A percentile compares a stretch with the other conserved stretches of the same genome.
Evolutionary conservation across 2,329 filamentous ascomycete species (phyloP).

Genomic region (Fusarium caatingaense): DNA sequence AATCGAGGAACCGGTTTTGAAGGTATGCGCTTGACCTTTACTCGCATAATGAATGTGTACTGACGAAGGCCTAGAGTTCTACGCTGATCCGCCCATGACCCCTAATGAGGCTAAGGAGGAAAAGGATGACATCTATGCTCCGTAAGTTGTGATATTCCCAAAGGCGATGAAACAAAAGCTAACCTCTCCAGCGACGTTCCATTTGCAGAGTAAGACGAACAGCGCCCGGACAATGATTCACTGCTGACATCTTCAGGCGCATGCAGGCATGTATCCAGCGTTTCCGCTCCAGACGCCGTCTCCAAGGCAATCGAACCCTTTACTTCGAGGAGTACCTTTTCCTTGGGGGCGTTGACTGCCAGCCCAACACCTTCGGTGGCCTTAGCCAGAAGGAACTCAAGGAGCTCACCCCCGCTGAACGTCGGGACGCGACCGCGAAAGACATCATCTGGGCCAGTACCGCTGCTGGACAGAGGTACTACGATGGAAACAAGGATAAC

Average conservation of each 20-base stretch:
- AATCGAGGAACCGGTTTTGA: slow-evolving; percentile 75
- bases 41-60: neutral
- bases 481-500: slow-evolving; percentile 62
- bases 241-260: slow-evolving; percentile 63
- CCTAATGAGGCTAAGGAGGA: slow-evolving; percentile 75
- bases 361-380: slow-evolving; percentile 68
- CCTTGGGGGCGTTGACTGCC: slow-evolving; percentile 81
- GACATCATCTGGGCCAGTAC: slow-evolving; percentile 66
- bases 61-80: slow-evolving; percentile 67
- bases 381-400: slow-evolving; percentile 66
- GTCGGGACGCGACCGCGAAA: slow-evolving; percentile 71
- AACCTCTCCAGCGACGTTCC: slow-evolving; percentile 56
- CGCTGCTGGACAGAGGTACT: slow-evolving; percentile 59
- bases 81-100: slow-evolving; percentile 82
- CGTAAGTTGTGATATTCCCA: slow-evolving; percentile 56
- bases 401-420: slow-evolving; percentile 68
- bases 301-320: slow-evolving; percentile 69
- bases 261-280: slow-evolving; percentile 88
- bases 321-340: slow-evolving; percentile 84
- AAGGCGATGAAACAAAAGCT: slow-evolving; percentile 10
- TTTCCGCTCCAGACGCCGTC: slow-evolving; percentile 80
- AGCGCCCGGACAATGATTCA: neutral
- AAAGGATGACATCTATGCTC: slow-evolving; percentile 71
- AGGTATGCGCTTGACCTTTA: slow-evolving; percentile 53
- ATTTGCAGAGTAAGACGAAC: slow-evolving; percentile 64